Conservation (phyloP, 176 grass and related monocot genomes). For the Rhynchospora breviuscula region DNA sequence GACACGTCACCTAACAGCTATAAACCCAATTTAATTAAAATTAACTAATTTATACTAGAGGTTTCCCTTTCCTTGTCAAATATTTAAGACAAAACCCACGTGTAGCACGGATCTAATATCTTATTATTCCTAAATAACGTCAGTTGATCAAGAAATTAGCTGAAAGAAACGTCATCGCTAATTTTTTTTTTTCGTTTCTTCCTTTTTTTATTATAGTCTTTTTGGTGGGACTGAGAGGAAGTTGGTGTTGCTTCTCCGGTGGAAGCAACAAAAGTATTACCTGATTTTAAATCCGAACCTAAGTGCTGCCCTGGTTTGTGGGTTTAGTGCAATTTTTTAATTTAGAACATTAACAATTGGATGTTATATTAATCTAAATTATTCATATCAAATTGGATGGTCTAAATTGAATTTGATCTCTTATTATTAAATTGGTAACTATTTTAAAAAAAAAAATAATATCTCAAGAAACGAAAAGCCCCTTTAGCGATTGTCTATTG, state of each 20-base stretch:
- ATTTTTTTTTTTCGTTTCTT: neutral
- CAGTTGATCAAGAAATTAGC: neutral
- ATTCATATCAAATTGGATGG: neutral
- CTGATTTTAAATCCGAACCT: neutral
- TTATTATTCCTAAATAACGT: neutral
- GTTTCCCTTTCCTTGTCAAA: neutral
- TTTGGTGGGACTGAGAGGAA: neutral
- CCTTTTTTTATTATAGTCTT: neutral
- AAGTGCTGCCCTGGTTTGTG: neutral
- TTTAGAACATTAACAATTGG: neutral
- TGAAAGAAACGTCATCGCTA: neutral
- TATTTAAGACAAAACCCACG: neutral
- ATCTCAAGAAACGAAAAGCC: too few species aligned
- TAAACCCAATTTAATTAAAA: neutral
- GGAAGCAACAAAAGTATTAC: neutral
- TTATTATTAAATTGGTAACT: neutral
- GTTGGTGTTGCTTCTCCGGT: neutral
- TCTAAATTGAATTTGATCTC: neutral
- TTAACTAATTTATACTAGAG: neutral
- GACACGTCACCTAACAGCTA: neutral
- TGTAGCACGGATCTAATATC: neutral
- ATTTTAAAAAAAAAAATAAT: too few species aligned
- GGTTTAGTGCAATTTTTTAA: neutral
- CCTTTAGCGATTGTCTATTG: too few species aligned
- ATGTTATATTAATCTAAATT: too few species aligned